phyloP scores from a whole-genome alignment of 306 rosid species.

The barrel medic (Medicago truncatula) region DNA sequence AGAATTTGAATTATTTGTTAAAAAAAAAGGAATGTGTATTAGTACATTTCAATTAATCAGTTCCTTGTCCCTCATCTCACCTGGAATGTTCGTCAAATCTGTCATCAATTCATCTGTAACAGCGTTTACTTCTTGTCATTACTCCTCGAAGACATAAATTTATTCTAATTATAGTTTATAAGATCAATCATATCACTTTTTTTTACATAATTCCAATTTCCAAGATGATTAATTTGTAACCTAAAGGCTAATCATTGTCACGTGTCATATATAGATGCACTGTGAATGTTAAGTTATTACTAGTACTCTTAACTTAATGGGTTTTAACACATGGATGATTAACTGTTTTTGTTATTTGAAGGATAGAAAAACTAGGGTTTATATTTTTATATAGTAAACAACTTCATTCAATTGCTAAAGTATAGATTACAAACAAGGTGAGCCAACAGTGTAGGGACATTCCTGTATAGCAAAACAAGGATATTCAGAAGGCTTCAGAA shows the following conservation, averaged over 20 bases:
- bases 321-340: not conserved
- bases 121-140: slow-evolving; percentile 14
- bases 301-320: not conserved
- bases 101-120: slow-evolving; percentile 23
- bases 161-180: not conserved
- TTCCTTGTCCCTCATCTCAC: slow-evolving; percentile 36
- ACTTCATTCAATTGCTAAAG: too few relatives aligned
- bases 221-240: not conserved
- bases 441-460: too few relatives aligned
- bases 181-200: slow-evolving; percentile 23
- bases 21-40: too few relatives aligned
- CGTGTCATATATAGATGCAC: slow-evolving; percentile 24
- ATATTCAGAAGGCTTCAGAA: not conserved
- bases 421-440: too few relatives aligned
- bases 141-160: slow-evolving; percentile 3
- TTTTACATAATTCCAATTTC: not conserved
- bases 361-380: not conserved
- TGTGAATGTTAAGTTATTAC: slow-evolving; percentile 42
- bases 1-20: not conserved
- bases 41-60: not conserved
- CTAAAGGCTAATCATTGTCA: slow-evolving; percentile 33
- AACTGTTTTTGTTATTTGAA: slow-evolving; percentile 24
- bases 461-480: not conserved
- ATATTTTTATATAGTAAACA: too few relatives aligned
- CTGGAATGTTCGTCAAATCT: slow-evolving; percentile 64